phyloP scores from a whole-genome alignment of 805 yeast genomes.

The Hemisphaericaspora nanyangensis region DNA sequence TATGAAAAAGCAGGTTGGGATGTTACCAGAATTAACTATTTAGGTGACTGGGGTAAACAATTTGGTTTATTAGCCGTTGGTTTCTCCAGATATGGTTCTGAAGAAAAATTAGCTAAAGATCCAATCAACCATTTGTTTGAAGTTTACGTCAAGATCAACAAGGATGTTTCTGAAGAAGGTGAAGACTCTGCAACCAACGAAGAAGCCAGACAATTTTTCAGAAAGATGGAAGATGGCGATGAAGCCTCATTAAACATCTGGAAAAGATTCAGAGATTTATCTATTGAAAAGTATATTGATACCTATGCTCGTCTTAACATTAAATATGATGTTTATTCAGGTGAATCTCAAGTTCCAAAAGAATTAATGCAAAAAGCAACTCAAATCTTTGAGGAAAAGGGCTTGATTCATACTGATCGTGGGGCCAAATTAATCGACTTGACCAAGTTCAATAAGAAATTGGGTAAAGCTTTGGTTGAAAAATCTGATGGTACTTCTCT shows the following conservation, averaged over 20 bases:
- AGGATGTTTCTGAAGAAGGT: constrained; percentile 64
- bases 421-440: constrained; percentile 91
- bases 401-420: constrained; percentile 75
- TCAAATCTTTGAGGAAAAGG: constrained; percentile 58
- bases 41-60: constrained; percentile 99
- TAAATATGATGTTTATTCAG: constrained; percentile 82
- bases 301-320: constrained; percentile 94
- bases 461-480: constrained; percentile 89
- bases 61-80: constrained; percentile 96
- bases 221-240: constrained; percentile 91
- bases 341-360: constrained; percentile 90
- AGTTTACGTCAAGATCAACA: constrained; percentile 84
- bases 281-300: constrained; percentile 78
- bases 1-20: constrained; percentile 90
- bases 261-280: constrained; percentile 85
- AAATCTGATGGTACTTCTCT: constrained; percentile 95
- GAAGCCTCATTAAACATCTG: constrained; percentile 71
- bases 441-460: constrained; percentile 78
- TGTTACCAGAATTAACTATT: constrained; percentile 87
- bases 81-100: constrained; percentile 79
- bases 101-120: constrained; percentile 62
- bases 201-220: constrained; percentile 84
- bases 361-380: constrained; percentile 66
- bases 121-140: constrained; percentile 95
- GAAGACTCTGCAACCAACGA: constrained; percentile 63